Percentiles rank a stretch among this genome's conserved stretches.
Evolutionary conservation across 495 filamentous ascomycete genomes (phyloP).

Genomic region (Sordaria brevicollis): DNA sequence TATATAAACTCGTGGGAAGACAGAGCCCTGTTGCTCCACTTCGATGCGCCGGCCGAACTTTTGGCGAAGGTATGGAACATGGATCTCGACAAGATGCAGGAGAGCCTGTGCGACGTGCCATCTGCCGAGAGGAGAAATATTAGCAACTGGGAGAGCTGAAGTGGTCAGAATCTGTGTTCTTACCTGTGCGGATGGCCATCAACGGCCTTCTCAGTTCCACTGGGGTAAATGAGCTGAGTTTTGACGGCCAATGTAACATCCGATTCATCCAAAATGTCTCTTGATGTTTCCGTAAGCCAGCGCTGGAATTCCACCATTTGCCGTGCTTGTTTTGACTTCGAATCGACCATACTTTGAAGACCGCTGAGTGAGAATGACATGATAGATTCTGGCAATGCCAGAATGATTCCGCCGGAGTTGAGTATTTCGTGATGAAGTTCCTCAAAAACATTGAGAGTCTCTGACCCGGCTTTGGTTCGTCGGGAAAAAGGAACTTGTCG

Average conservation of each 20-base stretch:
- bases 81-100: constrained; percentile 23
- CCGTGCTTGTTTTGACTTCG: constrained; percentile 14
- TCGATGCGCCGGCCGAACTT: not conserved
- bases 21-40: not conserved
- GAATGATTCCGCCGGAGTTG: not conserved
- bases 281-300: constrained; percentile 33
- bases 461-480: constrained; percentile 14
- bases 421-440: not conserved
- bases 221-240: constrained; percentile 41
- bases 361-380: constrained; percentile 1
- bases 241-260: constrained; percentile 41
- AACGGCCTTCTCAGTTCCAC: constrained; percentile 34
- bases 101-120: constrained; percentile 37
- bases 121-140: constrained; percentile 4
- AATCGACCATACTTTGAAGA: not conserved
- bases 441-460: not conserved
- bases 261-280: constrained; percentile 49
- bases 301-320: constrained; percentile 34
- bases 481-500: constrained; percentile 1
- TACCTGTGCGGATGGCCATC: constrained; percentile 35
- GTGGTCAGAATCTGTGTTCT: not conserved
- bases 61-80: constrained; percentile 18
- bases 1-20: not conserved
- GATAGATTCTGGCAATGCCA: not conserved
- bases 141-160: not conserved